Conservation (phyloP, 2,329 filamentous ascomycete species). For the Trichoderma sp. region DNA sequence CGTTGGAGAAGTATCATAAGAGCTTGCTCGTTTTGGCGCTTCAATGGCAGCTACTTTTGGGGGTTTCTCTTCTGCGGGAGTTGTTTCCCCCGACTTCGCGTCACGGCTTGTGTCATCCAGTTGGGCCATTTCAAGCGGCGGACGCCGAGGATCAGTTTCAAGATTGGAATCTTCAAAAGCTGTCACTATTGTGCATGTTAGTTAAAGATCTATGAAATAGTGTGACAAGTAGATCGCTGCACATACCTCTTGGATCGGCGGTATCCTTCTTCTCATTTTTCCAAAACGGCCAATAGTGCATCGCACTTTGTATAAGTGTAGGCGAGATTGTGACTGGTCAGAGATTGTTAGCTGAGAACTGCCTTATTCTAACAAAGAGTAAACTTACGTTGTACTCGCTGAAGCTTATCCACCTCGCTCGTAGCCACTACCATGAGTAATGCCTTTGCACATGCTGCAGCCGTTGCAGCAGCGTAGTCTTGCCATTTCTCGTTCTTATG, state of each 20-base stretch:
- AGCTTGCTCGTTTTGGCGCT: not conserved
- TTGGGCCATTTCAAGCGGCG: not conserved
- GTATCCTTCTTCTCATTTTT: not conserved
- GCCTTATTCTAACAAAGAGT: not conserved
- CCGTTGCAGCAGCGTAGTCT: constrained; percentile 36
- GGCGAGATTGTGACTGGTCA: not conserved
- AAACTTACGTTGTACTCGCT: not conserved
- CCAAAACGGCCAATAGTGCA: not conserved
- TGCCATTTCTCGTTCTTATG: constrained; percentile 44
- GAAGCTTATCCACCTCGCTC: not conserved
- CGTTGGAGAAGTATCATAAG: not conserved
- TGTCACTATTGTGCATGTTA: not conserved
- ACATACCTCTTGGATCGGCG: not conserved
- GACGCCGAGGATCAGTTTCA: not conserved
- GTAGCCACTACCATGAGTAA: not conserved
- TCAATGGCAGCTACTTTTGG: not conserved
- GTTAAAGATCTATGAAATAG: not conserved
- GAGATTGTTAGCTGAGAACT: not conserved
- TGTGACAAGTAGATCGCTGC: not conserved
- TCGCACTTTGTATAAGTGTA: not conserved
- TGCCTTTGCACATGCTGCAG: constrained; percentile 35
- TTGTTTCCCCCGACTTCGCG: not conserved
- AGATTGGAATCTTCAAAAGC: not conserved
- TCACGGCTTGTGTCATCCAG: not conserved
- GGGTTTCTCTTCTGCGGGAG: not conserved